Evolutionary conservation across 2,329 filamentous ascomycete species (phyloP), one percentile per base, ranked within the genome.

Genomic region (Monosporascus sp.): DNA sequence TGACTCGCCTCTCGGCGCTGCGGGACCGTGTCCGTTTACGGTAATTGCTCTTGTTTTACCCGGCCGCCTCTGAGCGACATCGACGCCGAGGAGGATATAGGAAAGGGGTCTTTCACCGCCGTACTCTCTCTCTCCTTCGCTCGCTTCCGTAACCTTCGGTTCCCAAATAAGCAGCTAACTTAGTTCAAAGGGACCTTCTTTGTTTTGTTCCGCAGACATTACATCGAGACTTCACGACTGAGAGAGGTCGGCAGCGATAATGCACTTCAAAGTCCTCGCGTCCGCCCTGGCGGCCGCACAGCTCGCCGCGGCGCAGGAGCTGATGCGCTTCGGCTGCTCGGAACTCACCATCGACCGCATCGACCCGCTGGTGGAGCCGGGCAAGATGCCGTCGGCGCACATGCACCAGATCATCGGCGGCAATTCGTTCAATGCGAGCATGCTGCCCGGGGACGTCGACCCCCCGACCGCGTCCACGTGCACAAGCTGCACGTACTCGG

Each of bases 281-380:
- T 59, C 62, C 44, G 64, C 62, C 1, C 58, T 62, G 55, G 65
- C 63, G 58, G 65, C 58, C 20, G 24, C 61, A 53, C 62, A 62
- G 53, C 55, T 63, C 49, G 59, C 54, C 45, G 57, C 64, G 31
- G 67, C 66, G 19, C 68, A 69, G 56, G 66, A 68, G 58, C 63
- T 70, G 60, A 70, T 70, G 64, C 67, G 68, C 41, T 70, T 69
- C 52, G 67, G 65, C 35, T 70, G 68, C 62, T 68, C 66, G 7
- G 66, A 68, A 60, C 65, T 70, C 52, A 65, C 64, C 46, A 63
- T 70, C 54, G 66, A 70, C 56, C 65, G 67, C 26, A 58, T 66
- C 50, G 65, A 67, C 52, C 65, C 65, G 9, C 54, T 67, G 35
- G 65, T 66, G 40, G 60, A 67, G 58, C 63, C 65, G 14, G 64